Evolutionary conservation across 1,139 yeast species (phyloP), one percentile per base, ranked within the genome.

Genomic region (Candida albicans): DNA sequence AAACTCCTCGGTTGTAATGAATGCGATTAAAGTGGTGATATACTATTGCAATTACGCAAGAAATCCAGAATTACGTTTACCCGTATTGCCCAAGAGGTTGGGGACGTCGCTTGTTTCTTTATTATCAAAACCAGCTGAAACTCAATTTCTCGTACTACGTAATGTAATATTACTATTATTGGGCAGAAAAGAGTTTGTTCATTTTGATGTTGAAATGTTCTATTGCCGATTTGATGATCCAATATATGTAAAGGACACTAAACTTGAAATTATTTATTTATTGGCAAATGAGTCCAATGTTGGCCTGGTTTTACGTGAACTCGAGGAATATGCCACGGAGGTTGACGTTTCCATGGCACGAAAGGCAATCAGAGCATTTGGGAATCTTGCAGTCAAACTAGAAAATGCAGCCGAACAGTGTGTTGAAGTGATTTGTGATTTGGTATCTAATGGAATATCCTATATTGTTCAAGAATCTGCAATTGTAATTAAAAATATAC

Each of bases 301-400:
- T 37, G 70, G 68, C 10, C 68, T 74, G 24, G 93, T 91, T 1
- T 65, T 90, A 38, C 69, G 81, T 24, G 98, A 91, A 58, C 65
- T 91, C 37, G 87, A 84, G 52, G 96, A 87, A 55, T 89, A 90
- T 60, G 95, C 96, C 4, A 79, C 91, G 0, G 96, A 88, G 53
- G 84, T 88, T 28, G 96, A 89, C 59, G 79, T 84, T 8, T 85
- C 87, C 44, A 87, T 88, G 82, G 88, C 95, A 1, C 70, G 95
- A 43, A 88, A 89, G 55, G 89, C 97, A 0, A 84, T 91, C 2
- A 69, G 96, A 46, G 96, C 96, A 0, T 83, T 93, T 52, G 97
- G 97, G 2, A 87, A 89, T 55, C 68, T 93, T 32, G 96, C 96
- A 0, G 82, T 90, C 28, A 89, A 88, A 55, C 67, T 89, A 24